Evolutionary conservation across 345 rosid genomes (phyloP), one percentile per base, ranked within the genome.

Genomic region (Lagerstroemia speciosa): DNA sequence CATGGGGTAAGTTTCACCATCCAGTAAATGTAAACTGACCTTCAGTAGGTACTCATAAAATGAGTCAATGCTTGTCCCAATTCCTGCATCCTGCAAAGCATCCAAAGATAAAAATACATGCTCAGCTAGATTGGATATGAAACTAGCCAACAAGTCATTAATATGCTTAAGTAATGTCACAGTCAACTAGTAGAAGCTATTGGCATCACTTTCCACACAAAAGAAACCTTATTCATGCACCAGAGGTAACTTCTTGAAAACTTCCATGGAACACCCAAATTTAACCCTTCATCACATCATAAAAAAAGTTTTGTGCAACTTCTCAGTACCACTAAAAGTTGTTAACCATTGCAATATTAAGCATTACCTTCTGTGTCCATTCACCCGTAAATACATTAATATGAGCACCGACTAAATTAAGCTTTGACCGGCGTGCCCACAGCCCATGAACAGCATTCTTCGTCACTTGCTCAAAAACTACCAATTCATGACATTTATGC

Each of bases 321-420:
- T 30, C 14, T 26, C 7, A 27, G 8, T 58, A 27, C 63, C 12
- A 11, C 16, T 58, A 30, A 10, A 29, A 3, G 32, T 58, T 31
- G 12, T n/a, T n/a, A 55, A 19, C 15, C 15, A 27, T 6, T 29
- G 26, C 26, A 30, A 27, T 9, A 27, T 11, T 12, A 27, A 30
- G 24, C 27, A 58, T 27, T 84, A 94, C 99, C 97, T 94, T 94
- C 62, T 94, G 99, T 52, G 99, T 94, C 99, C 99, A 94, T 89
- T 91, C 99, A 77, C 99, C 99, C 61, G 99, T 91, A 80, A 94
- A 94, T 64, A 91, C 97, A 84, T 94, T 91, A 75, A 94, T 91
- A 78, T 94, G 99, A 73, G 99, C 99, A 75, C 99, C 99, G 75
- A 94, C 95, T 69, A 91, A 82, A 83, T 88, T 82, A 63, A 94